Percentiles rank a stretch among this genome's conserved stretches.
Conservation (phyloP, 2,329 filamentous ascomycete genomes). For the Epichloe baconii region DNA sequence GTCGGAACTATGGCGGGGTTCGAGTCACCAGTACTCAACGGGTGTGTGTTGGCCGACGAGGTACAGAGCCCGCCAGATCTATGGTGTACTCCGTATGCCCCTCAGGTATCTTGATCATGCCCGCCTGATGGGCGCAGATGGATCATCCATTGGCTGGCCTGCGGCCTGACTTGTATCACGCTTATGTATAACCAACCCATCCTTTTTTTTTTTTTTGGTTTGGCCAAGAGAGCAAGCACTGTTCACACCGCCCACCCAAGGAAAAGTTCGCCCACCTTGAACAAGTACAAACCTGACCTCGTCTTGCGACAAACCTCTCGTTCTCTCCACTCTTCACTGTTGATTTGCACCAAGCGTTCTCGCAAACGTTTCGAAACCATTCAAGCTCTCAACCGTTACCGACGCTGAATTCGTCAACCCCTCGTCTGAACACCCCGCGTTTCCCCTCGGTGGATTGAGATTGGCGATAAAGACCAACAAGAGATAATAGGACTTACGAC, state of each 20-base stretch:
- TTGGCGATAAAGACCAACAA: slow-evolving; percentile 4
- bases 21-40: not conserved
- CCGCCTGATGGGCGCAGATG: not conserved
- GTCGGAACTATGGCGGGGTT: not conserved
- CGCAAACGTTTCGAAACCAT: not conserved
- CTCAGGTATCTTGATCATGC: not conserved
- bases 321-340: not conserved
- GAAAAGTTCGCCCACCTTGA: slow-evolving; percentile 1
- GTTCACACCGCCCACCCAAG: slow-evolving; percentile 3
- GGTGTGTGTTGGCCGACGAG: not conserved
- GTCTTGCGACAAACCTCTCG: not conserved
- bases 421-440: slow-evolving; percentile 1
- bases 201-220: not conserved
- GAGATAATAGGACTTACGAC: not conserved
- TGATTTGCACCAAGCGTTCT: not conserved
- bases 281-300: not conserved
- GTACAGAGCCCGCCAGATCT: not conserved
- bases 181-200: not conserved
- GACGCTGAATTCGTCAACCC: not conserved
- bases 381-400: not conserved
- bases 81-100: not conserved
- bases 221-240: not conserved
- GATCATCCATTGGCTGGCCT: not conserved
- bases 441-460: slow-evolving; percentile 1
- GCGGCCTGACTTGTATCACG: not conserved